Percentiles rank a stretch among this genome's conserved stretches.
Evolutionary conservation across 768 basidiomycete species (phyloP).

Genomic region (Termitomyces sp.): DNA sequence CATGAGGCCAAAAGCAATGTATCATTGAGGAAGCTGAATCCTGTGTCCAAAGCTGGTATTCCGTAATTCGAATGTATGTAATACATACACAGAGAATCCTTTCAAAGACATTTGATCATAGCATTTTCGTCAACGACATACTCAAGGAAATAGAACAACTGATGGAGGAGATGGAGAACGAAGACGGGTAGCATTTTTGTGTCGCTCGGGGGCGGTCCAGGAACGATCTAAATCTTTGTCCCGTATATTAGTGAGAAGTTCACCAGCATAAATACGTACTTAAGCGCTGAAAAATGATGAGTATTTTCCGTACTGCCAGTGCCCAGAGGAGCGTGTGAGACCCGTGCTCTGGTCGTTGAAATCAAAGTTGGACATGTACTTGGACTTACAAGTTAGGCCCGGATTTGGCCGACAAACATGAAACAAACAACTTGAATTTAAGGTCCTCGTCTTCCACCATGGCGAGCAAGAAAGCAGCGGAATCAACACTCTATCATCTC

Average conservation of each 20-base stretch:
- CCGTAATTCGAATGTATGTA: neutral
- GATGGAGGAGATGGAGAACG: neutral
- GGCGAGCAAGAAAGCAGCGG: constrained; percentile 78
- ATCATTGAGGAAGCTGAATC: neutral
- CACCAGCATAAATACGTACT: neutral
- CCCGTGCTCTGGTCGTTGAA: no score
- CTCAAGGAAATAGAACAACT: neutral
- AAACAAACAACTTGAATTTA: constrained; percentile 12
- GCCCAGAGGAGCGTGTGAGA: no score
- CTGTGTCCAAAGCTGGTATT: neutral
- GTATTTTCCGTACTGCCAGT: neutral
- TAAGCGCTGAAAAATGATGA: neutral
- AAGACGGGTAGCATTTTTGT: neutral
- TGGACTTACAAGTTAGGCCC: neutral
- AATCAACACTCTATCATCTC: constrained; percentile 88
- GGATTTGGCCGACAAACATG: constrained; percentile 16
- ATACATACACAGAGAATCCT: neutral
- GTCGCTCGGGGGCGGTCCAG: no score
- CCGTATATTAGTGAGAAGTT: neutral
- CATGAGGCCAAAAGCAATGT: neutral
- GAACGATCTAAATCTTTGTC: neutral
- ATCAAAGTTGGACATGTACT: no score
- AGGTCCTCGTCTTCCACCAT: constrained; percentile 31
- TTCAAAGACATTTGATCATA: neutral
- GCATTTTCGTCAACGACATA: neutral